phyloP scores from a whole-genome alignment of 768 basidiomycete genomes.

The Mycena metata region DNA sequence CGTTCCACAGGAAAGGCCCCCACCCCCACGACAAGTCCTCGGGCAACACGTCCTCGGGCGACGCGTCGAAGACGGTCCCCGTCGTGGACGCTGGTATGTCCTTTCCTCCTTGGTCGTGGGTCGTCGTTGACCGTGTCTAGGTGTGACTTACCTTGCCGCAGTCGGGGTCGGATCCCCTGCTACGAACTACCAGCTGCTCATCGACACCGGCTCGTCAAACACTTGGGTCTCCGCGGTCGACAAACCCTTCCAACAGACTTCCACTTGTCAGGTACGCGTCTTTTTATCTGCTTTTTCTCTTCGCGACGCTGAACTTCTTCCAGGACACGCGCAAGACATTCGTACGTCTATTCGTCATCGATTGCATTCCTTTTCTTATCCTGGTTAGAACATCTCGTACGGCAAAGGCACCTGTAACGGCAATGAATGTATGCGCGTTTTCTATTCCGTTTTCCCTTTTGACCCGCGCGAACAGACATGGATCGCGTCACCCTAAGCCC shows the following conservation, averaged over 20 bases:
- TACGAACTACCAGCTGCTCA: slow-evolving; percentile 34
- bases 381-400: slow-evolving; percentile 56
- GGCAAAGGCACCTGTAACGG: slow-evolving; percentile 61
- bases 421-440: slow-evolving; percentile 33
- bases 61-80: neutral
- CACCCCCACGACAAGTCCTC: neutral
- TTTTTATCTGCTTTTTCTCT: neutral
- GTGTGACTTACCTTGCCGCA: slow-evolving; percentile 31
- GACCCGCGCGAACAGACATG: neutral
- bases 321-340: slow-evolving; percentile 32
- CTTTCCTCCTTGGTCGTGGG: neutral
- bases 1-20: neutral
- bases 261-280: slow-evolving; percentile 46
- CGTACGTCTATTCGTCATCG: slow-evolving; percentile 16
- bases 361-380: neutral
- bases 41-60: neutral
- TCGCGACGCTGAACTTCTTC: slow-evolving; percentile 5
- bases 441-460: neutral
- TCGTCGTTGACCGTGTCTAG: slow-evolving; percentile 2
- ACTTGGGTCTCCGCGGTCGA: slow-evolving; percentile 58
- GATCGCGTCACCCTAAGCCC: slow-evolving; percentile 37
- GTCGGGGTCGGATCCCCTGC: slow-evolving; percentile 20
- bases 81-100: slow-evolving; percentile 22
- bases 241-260: slow-evolving; percentile 51
- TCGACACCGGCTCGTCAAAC: slow-evolving; percentile 59